Conservation (phyloP, 371 early-diverging fungal species). For the Mucor plumbeus region DNA sequence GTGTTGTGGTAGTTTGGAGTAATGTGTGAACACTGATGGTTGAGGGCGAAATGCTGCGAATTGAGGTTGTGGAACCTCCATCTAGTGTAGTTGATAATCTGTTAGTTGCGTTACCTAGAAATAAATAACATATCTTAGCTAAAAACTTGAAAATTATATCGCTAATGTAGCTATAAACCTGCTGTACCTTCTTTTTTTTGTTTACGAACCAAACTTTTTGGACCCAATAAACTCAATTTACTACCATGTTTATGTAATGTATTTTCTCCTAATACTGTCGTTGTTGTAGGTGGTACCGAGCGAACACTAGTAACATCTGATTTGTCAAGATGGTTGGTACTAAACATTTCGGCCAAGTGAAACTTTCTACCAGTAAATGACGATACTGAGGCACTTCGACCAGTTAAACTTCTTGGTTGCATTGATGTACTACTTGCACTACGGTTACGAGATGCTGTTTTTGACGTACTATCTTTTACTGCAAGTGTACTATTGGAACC, state of each 20-base stretch:
- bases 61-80: constrained; percentile 4
- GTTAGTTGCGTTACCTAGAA: not conserved
- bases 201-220: constrained; percentile 10
- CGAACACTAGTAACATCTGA: constrained; percentile 14
- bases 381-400: constrained; percentile 25
- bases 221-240: constrained; percentile 17
- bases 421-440: constrained; percentile 26
- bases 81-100: not conserved
- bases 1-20: constrained; percentile 10
- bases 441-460: constrained; percentile 14
- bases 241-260: not conserved
- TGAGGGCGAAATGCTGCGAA: constrained; percentile 24
- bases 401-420: not conserved
- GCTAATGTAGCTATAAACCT: not conserved
- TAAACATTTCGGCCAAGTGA: constrained; percentile 31
- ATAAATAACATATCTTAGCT: too few relatives aligned
- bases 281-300: constrained; percentile 4
- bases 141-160: too few relatives aligned
- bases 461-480: not conserved
- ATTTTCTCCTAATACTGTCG: not conserved
- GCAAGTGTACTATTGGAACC: not conserved
- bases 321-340: not conserved
- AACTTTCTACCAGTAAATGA: constrained; percentile 30
- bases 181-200: not conserved
- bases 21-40: constrained; percentile 30